Evolutionary conservation across 2,329 filamentous ascomycete species (phyloP).

Genomic region (Diplodia scrobiculata): DNA sequence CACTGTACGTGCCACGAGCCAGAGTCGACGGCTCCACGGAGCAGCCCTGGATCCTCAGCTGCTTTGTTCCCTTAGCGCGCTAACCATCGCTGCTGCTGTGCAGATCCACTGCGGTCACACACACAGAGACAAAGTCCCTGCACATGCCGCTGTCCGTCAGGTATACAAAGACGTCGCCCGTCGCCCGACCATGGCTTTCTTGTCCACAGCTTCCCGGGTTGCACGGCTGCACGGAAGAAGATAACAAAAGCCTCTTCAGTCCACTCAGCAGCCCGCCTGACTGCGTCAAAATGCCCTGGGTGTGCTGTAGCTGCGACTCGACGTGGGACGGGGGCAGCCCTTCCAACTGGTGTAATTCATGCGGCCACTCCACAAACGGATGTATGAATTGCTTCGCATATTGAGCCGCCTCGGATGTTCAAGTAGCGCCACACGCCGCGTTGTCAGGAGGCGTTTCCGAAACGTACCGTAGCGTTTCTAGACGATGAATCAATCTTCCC

Average conservation of each 20-base stretch:
- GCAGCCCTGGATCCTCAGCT: too few relatives aligned
- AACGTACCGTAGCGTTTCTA: not conserved
- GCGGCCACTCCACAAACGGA: conserved; percentile 9
- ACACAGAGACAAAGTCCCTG: not conserved
- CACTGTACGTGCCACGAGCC: conserved; percentile 1
- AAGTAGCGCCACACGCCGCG: not conserved
- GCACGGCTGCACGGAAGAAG: not conserved
- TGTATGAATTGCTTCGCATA: conserved; percentile 25
- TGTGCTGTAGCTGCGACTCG: conserved; percentile 14
- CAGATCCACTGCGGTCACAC: not conserved
- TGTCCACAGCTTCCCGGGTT: not conserved
- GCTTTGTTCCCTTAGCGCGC: conserved; percentile 7
- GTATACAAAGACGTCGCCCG: conserved; percentile 11
- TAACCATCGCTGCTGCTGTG: conserved; percentile 7
- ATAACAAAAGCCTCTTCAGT: not conserved
- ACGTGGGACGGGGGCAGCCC: conserved; percentile 5
- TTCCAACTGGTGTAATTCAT: conserved; percentile 10
- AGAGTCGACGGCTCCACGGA: not conserved
- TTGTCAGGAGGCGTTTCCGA: not conserved
- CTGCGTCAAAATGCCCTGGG: conserved; percentile 15
- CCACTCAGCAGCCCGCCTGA: not conserved
- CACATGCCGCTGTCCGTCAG: conserved; percentile 12
- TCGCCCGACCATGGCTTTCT: not conserved
- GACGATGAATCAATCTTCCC: not conserved
- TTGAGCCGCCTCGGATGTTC: not conserved